These are phyloP conservation scores for Dactylellina leptospora DNA, from an alignment of 2,329 filamentous ascomycete species.

Conservation along the genomic window DNA sequence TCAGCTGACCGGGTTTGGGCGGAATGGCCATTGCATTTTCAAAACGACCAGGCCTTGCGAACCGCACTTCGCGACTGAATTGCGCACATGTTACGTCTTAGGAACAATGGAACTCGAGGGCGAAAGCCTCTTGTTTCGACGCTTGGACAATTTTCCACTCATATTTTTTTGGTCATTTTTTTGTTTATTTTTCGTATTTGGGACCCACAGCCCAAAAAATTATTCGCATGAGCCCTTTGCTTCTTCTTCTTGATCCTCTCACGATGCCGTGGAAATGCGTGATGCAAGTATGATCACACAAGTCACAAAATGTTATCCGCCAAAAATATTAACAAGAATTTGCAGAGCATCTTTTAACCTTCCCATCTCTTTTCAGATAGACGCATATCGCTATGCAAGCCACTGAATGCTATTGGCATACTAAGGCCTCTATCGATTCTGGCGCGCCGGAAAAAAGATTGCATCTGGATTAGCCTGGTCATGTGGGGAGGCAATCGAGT, in stretches of 20 bases:
- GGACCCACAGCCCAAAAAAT: constrained; percentile 6
- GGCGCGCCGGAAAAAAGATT: constrained; percentile 16
- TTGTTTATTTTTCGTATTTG: constrained; percentile 14
- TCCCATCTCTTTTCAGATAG: constrained; percentile 30
- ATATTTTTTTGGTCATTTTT: constrained; percentile 4
- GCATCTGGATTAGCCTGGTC: constrained; percentile 11
- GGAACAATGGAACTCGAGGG: constrained; percentile 19
- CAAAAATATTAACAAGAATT: constrained; percentile 9
- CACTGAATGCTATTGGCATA: constrained; percentile 26
- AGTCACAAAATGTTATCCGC: constrained; percentile 43
- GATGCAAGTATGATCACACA: constrained; percentile 45
- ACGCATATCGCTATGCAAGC: constrained; percentile 47
- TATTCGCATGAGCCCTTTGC: constrained; percentile 26
- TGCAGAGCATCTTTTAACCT: not conserved
- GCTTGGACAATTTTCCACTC: constrained; percentile 18
- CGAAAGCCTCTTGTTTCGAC: constrained; percentile 10
- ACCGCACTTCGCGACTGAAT: constrained; percentile 49
- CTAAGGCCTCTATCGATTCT: constrained; percentile 21
- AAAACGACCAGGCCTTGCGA: constrained; percentile 26
- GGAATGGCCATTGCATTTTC: constrained; percentile 16
- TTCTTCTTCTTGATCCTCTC: constrained; percentile 24
- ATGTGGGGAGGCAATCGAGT: constrained; percentile 10
- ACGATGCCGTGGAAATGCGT: constrained; percentile 29
- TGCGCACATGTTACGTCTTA: constrained; percentile 54
- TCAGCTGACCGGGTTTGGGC: constrained; percentile 33